Base-by-base conservation (phyloP, 805 yeast species). In the Hanseniaspora nectarophila region DNA sequence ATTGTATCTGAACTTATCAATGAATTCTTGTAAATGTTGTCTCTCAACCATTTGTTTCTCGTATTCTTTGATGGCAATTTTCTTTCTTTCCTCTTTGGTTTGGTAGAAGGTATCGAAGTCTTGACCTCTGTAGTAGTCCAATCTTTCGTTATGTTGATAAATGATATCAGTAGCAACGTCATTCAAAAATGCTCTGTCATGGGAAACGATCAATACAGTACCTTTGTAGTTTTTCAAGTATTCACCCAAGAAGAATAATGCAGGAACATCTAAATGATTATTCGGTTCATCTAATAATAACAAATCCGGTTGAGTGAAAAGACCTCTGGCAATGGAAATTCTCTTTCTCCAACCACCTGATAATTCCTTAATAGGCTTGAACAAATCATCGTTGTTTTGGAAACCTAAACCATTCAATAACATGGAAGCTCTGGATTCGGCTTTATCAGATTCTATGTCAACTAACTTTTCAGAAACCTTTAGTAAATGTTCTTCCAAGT, bases 321-420 rank as follows among this genome's bases (percentile, higher is more conserved):
- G 75, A 0, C 98, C 98, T 70, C 98, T 80, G 3, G 98, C 98
- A 55, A 92, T 75, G n/a, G 97, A 85, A 58, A 92, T 76, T 73
- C 98, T 85, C 98, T 92, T 92, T 77, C 98, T 83, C 98, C 98
- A 92, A 80, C 99, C 99, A 78, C 99, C 99, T 50, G 97, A 88
- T 67, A 92, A 92, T 26, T 88, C 76, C 58, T 87, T 90, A 5
- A 97, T 88, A 31, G 95, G 81, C 57, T 74, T 73, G 44, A 73
- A 70, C 67, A 92, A 98, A 5, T 96, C 77, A 61, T 84, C 95
- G 56, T 78, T 77, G 44, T 95, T 81, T 42, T 49, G 53, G 73
- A 92, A 92, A 53, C 99, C 99, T 56, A 92, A 74, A 64, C 99
- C 99, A 57, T 68, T 85, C 57, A 92, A 72, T 55, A 92, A 90